Evolutionary conservation across 805 yeast genomes (phyloP), one percentile per base, ranked within the genome.

Genomic region (Naumovozyma castellii): DNA sequence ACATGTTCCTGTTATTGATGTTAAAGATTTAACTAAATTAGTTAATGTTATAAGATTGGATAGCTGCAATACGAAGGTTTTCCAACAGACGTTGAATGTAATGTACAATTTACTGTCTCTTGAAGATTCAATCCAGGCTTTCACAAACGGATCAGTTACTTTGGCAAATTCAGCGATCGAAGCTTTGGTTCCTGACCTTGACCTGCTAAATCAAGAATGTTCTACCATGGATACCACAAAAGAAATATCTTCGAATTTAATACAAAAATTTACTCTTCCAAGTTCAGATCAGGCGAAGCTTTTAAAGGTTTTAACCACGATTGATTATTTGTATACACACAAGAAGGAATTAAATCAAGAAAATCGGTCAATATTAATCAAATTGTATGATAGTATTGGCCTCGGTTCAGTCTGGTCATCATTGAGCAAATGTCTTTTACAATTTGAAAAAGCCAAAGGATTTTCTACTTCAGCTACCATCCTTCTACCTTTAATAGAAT

Each of bases 251-350:
- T 69, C 73, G 17, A 75, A 72, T 18, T 63, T 77, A 2, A 67
- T 87, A 43, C 63, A 74, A 19, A 76, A 75, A 49, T 84, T 88
- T 53, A 83, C 92, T 2, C 74, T 85, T 0, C 75, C 87, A 1
- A 76, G 83, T 32, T 83, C 95, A 0, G 87, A 83, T 44, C 97
- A 92, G 57, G 84, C 96, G 5, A 87, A 86, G 52, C 62, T 92
- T n/a, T 65, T 90, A 40, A 71, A 95, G 38, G 78, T 86, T 2
- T 67, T 88, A 44, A 87, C 97, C 1, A 95, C 96, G 0, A 69
- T 88, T 42, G 96, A 88, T 51, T 85, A 81, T 49, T 67, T 88
- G 54, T 82, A 75, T 57, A 85, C 79, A 38, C 51, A 54, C 31
- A 53, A 56, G 42, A 48, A 53, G 37, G 43, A 50, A 5, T 15